Conservation (phyloP, 495 filamentous ascomycete species). For the Oleoguttula mirabilis region DNA sequence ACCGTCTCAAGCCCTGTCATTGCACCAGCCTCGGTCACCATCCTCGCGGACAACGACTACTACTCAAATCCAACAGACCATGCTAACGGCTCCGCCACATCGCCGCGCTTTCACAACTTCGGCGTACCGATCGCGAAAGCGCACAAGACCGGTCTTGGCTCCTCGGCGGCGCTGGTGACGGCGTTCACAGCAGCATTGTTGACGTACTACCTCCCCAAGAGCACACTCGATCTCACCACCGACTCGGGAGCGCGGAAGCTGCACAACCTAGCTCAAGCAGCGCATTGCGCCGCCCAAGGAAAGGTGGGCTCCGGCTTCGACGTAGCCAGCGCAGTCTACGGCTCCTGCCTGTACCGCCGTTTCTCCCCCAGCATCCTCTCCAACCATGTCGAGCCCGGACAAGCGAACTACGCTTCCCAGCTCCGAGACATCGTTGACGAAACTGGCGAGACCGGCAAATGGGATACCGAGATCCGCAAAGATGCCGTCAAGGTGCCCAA, state of each 20-base stretch:
- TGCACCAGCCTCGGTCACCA: slow-evolving; percentile 60
- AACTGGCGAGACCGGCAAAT: slow-evolving; percentile 36
- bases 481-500: slow-evolving; percentile 50
- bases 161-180: slow-evolving; percentile 91
- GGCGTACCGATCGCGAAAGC: slow-evolving; percentile 60
- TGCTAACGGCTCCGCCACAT: slow-evolving; percentile 8
- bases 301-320: slow-evolving; percentile 96
- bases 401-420: slow-evolving; percentile 50
- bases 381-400: slow-evolving; percentile 49
- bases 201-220: slow-evolving; percentile 58
- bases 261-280: slow-evolving; percentile 86
- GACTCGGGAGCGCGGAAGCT: slow-evolving; percentile 35
- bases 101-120: slow-evolving; percentile 60
- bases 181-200: slow-evolving; percentile 72
- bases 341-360: slow-evolving; percentile 76
- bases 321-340: slow-evolving; percentile 86
- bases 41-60: slow-evolving; percentile 91
- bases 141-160: slow-evolving; percentile 93
- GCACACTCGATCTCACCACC: slow-evolving; percentile 38
- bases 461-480: slow-evolving; percentile 69
- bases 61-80: slow-evolving; percentile 60
- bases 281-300: slow-evolving; percentile 91
- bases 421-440: slow-evolving; percentile 56
- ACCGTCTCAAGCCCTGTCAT: slow-evolving; percentile 45
- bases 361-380: slow-evolving; percentile 73